Evolutionary conservation across 345 rosid species (phyloP).

Genomic region (Linum lewisii): DNA sequence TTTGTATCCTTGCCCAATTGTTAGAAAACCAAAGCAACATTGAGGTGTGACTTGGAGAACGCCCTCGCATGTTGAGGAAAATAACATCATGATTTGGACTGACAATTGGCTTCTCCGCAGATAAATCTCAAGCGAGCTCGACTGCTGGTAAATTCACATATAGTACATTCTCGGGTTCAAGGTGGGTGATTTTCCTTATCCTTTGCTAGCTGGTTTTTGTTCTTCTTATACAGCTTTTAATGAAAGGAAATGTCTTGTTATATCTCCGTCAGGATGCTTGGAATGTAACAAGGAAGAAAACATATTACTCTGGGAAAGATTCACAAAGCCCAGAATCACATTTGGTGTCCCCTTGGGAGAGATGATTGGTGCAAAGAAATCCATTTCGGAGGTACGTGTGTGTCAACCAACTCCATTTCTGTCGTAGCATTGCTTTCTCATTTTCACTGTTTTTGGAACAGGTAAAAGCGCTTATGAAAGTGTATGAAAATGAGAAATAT

Average conservation of each 20-base stretch:
- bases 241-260: slow-evolving; percentile 2
- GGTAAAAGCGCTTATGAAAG: slow-evolving; percentile 46
- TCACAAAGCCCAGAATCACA: slow-evolving; percentile 60
- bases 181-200: slow-evolving; percentile 38
- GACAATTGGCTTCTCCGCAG: slow-evolving; percentile 29
- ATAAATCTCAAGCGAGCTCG: slow-evolving; percentile 96
- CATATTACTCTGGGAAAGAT: slow-evolving; percentile 66
- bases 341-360: slow-evolving; percentile 75
- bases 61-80: no score
- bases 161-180: slow-evolving; percentile 40
- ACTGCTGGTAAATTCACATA: slow-evolving; percentile 62
- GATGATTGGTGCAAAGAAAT: slow-evolving; percentile 42
- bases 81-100: background rate
- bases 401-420: slow-evolving; percentile 2
- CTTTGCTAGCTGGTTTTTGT: background rate
- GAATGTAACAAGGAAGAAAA: slow-evolving; percentile 77
- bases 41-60: background rate
- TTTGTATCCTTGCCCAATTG: slow-evolving; percentile 9
- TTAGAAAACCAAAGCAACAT: background rate
- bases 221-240: background rate
- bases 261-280: slow-evolving; percentile 43
- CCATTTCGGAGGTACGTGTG: slow-evolving; percentile 45
- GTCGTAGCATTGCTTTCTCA: background rate
- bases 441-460: slow-evolving; percentile 14
- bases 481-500: slow-evolving; percentile 61